phyloP scores from a whole-genome alignment of 441 rosid genomes.

The Macaranga tanarius region DNA sequence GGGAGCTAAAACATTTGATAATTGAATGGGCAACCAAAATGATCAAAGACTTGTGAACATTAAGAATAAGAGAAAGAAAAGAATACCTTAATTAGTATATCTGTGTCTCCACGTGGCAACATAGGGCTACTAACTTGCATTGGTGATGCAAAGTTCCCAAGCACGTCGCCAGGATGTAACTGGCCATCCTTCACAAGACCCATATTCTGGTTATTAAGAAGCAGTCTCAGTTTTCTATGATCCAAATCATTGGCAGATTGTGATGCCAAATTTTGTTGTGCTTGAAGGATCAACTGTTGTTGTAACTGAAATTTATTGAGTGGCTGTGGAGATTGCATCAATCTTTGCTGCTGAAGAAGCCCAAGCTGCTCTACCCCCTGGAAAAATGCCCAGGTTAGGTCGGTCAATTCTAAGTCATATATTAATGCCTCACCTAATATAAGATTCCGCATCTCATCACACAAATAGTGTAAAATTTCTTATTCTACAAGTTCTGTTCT shows the following conservation, averaged over 20 bases:
- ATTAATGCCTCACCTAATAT: not conserved
- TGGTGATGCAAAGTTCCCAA: conserved; percentile 57
- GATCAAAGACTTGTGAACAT: not conserved
- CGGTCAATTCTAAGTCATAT: not conserved
- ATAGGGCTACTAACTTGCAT: conserved; percentile 49
- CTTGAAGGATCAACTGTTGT: conserved; percentile 76
- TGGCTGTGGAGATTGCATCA: conserved; percentile 73
- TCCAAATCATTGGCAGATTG: conserved; percentile 65
- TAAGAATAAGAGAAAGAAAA: not conserved
- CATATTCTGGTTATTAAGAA: conserved; percentile 57
- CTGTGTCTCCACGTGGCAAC: conserved; percentile 59
- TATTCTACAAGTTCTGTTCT: not conserved
- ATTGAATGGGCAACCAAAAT: not conserved
- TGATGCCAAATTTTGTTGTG: conserved; percentile 68
- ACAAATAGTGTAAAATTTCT: not conserved
- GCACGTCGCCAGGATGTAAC: conserved; percentile 53
- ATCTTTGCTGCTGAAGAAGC: conserved; percentile 65
- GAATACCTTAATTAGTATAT: conserved; percentile 56
- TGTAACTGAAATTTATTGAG: conserved; percentile 68
- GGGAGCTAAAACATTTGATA: conserved; percentile 6
- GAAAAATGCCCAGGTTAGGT: conserved; percentile 9
- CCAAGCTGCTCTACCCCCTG: conserved; percentile 82
- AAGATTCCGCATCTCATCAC: not conserved
- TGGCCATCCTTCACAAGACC: conserved; percentile 60
- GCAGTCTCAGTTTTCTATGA: conserved; percentile 65